Conservation (phyloP, 2,329 filamentous ascomycete species). For the Orbilia oligospora region DNA sequence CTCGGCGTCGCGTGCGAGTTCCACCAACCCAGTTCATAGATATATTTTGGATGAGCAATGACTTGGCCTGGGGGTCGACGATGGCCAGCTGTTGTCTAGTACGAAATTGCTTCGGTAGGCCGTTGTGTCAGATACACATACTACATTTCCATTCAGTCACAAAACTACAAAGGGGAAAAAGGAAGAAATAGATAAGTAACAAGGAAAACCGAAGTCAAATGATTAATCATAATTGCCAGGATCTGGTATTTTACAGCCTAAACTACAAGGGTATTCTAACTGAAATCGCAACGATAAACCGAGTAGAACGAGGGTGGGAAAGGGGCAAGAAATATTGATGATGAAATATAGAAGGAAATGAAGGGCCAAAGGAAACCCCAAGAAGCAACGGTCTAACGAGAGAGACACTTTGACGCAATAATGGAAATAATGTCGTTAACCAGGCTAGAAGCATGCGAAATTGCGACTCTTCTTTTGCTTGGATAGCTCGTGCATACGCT, state of each 20-base stretch:
- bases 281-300: constrained; percentile 2
- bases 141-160: neutral
- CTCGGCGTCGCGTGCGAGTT: constrained; percentile 12
- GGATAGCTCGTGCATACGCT: constrained; percentile 92
- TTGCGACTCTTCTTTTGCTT: constrained; percentile 94
- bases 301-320: neutral
- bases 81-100: too few relatives aligned
- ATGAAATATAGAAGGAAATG: neutral
- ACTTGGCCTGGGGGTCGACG: too few relatives aligned
- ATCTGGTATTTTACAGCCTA: constrained; percentile 19
- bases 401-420: neutral
- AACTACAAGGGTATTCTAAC: constrained; percentile 29
- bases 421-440: neutral
- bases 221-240: neutral
- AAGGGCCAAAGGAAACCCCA: too few relatives aligned
- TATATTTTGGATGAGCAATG: neutral
- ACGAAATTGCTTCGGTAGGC: neutral
- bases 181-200: neutral
- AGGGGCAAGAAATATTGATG: neutral
- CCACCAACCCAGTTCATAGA: constrained; percentile 30
- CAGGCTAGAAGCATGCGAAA: constrained; percentile 92
- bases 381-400: neutral
- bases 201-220: too few relatives aligned
- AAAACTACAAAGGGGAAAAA: neutral
- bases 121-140: neutral